These are phyloP conservation scores for Biscogniauxia mediterranea DNA, from an alignment of 2,329 filamentous ascomycete genomes.

Conservation along the genomic window DNA sequence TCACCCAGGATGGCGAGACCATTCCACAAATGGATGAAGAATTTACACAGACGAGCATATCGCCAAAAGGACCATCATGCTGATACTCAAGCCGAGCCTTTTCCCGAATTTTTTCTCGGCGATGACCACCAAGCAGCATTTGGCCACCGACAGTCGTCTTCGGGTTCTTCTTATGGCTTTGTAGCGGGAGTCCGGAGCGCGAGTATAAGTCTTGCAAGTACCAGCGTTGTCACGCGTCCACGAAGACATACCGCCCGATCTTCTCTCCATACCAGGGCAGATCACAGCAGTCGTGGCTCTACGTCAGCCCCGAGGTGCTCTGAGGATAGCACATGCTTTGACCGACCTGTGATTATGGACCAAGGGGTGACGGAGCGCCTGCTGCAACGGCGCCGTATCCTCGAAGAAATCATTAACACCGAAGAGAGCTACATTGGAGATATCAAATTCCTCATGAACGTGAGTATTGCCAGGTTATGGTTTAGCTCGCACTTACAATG, in stretches of 20 bases:
- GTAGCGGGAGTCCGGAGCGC: slow-evolving; percentile 80
- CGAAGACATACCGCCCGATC: slow-evolving; percentile 52
- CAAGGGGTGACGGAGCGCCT: slow-evolving; percentile 69
- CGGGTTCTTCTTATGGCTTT: slow-evolving; percentile 74
- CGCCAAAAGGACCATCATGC: slow-evolving; percentile 32
- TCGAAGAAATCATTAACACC: slow-evolving; percentile 82
- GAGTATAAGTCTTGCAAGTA: slow-evolving; percentile 72
- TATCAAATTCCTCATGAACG: slow-evolving; percentile 81
- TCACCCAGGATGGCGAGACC: slow-evolving; percentile 35
- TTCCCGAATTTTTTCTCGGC: slow-evolving; percentile 35
- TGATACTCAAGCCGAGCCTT: slow-evolving; percentile 23
- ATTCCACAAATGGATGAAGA: slow-evolving; percentile 73
- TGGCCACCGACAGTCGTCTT: slow-evolving; percentile 59
- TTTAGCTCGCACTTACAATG: slow-evolving; percentile 12
- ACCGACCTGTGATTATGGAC: slow-evolving; percentile 56
- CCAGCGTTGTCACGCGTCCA: slow-evolving; percentile 65
- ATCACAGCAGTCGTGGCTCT: slow-evolving; percentile 62
- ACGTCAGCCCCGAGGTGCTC: slow-evolving; percentile 59
- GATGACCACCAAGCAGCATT: slow-evolving; percentile 27
- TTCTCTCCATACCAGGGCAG: slow-evolving; percentile 54
- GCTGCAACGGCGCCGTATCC: slow-evolving; percentile 70
- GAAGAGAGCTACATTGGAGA: slow-evolving; percentile 89
- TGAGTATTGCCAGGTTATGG: slow-evolving; percentile 39
- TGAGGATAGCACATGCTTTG: slow-evolving; percentile 62
- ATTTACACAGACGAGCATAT: slow-evolving; percentile 59